These are phyloP conservation scores for Pseudocercospora cruenta DNA, from an alignment of 2,329 filamentous ascomycete species.

Conservation along the genomic window DNA sequence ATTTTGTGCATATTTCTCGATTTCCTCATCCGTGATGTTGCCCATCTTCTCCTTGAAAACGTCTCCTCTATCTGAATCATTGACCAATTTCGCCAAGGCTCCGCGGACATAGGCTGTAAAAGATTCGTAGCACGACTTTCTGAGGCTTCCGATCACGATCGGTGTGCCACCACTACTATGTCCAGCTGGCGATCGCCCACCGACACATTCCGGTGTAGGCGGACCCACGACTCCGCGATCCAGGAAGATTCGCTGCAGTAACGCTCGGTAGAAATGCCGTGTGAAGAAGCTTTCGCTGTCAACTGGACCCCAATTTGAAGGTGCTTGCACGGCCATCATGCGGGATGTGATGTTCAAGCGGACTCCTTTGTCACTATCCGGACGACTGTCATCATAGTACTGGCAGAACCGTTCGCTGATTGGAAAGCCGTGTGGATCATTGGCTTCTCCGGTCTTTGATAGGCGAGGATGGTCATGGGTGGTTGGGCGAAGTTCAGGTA, in stretches of 20 bases:
- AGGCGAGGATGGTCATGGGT: conserved; percentile 63
- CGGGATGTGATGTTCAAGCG: conserved; percentile 92
- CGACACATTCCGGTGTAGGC: conserved; percentile 39
- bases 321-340: conserved; percentile 98
- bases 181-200: conserved; percentile 40
- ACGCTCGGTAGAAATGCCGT: conserved; percentile 86
- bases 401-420: conserved; percentile 75
- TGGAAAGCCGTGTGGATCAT: conserved; percentile 89
- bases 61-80: conserved; percentile 61
- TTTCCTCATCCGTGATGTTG: conserved; percentile 72
- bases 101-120: conserved; percentile 79
- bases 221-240: conserved; percentile 77
- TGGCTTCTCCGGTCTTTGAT: conserved; percentile 67
- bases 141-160: conserved; percentile 82
- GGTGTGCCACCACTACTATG: conserved; percentile 60
- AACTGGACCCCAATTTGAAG: conserved; percentile 81
- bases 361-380: conserved; percentile 59
- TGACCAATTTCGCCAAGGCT: conserved; percentile 73
- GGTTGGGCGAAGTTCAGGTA: conserved; percentile 71
- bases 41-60: conserved; percentile 69
- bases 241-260: conserved; percentile 89
- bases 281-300: conserved; percentile 90
- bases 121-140: conserved; percentile 76
- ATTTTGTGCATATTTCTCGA: conserved; percentile 67
- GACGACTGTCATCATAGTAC: conserved; percentile 34